phyloP scores from a whole-genome alignment of 2,329 filamentous ascomycete species.

The Aspergillus brunneoviolaceus region DNA sequence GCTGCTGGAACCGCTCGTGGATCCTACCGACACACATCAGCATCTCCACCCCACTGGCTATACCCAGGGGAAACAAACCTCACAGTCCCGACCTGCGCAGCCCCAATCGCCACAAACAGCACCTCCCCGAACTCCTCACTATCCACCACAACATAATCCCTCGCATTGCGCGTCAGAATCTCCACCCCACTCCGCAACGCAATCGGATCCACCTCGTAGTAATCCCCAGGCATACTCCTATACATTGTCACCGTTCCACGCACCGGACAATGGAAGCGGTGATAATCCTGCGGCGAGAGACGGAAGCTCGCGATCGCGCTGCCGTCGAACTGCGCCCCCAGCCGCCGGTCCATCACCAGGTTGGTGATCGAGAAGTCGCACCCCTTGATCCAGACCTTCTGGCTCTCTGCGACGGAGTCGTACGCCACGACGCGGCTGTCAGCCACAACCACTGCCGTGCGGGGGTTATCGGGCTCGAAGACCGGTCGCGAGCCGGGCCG shows the following conservation, averaged over 20 bases:
- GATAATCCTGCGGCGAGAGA: conserved; percentile 48
- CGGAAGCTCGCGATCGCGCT: conserved; percentile 44
- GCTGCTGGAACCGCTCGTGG: conserved; percentile 32
- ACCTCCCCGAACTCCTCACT: conserved; percentile 44
- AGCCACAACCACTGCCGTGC: conserved; percentile 33
- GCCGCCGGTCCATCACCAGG: conserved; percentile 37
- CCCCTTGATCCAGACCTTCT: conserved; percentile 47
- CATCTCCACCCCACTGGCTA: not conserved
- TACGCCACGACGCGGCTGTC: conserved; percentile 43
- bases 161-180: conserved; percentile 41
- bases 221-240: conserved; percentile 43
- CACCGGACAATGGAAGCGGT: conserved; percentile 48
- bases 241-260: conserved; percentile 39
- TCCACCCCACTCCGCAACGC: conserved; percentile 35
- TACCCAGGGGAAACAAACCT: conserved; percentile 28
- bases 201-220: conserved; percentile 46
- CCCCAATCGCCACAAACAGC: conserved; percentile 45
- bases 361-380: conserved; percentile 44
- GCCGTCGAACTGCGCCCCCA: conserved; percentile 34
- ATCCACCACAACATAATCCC: conserved; percentile 40
- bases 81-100: conserved; percentile 43
- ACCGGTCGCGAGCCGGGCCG: conserved; percentile 36
- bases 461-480: conserved; percentile 27
- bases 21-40: conserved; percentile 26
- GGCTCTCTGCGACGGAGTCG: conserved; percentile 33